phyloP scores from a whole-genome alignment of 1,284 basidiomycete species.

The Paramarasmius palmivorus region DNA sequence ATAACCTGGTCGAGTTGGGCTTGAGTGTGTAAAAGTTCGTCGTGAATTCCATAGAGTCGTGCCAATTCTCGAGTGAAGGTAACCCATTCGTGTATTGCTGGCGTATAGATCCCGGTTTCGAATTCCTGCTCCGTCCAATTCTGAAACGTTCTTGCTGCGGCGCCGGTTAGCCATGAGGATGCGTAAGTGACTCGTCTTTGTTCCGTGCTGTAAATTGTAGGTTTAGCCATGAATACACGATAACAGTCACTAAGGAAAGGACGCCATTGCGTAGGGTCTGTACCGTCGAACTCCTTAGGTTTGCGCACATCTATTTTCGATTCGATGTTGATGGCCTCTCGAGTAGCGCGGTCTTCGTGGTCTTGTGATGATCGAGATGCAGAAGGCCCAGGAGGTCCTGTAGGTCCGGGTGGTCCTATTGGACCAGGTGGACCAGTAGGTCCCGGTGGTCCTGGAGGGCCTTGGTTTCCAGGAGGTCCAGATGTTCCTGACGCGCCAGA shows the following conservation, averaged over 20 bases:
- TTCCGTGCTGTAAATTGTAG: background rate
- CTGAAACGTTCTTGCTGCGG: background rate
- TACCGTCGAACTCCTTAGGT: constrained; percentile 5
- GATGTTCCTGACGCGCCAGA: too few species aligned
- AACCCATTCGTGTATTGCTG: background rate
- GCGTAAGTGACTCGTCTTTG: background rate
- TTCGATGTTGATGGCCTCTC: too few species aligned
- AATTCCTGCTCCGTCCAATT: constrained; percentile 2
- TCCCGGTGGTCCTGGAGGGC: background rate
- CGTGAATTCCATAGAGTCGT: background rate
- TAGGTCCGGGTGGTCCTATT: background rate
- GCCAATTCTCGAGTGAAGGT: background rate
- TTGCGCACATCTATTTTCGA: constrained; percentile 5
- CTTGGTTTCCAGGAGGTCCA: background rate
- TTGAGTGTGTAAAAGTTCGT: background rate
- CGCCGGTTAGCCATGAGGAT: constrained; percentile 1
- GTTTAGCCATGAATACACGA: constrained; percentile 3
- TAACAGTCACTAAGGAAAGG: background rate
- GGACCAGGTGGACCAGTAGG: background rate
- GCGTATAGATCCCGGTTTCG: background rate
- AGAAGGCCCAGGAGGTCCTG: background rate
- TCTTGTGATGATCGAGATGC: background rate
- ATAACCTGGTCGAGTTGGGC: background rate
- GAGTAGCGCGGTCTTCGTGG: background rate
- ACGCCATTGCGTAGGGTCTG: background rate